Percentiles rank a stretch among this genome's conserved stretches.
Evolutionary conservation across 1,284 basidiomycete genomes (phyloP).

Genomic region (Cerrena zonata): DNA sequence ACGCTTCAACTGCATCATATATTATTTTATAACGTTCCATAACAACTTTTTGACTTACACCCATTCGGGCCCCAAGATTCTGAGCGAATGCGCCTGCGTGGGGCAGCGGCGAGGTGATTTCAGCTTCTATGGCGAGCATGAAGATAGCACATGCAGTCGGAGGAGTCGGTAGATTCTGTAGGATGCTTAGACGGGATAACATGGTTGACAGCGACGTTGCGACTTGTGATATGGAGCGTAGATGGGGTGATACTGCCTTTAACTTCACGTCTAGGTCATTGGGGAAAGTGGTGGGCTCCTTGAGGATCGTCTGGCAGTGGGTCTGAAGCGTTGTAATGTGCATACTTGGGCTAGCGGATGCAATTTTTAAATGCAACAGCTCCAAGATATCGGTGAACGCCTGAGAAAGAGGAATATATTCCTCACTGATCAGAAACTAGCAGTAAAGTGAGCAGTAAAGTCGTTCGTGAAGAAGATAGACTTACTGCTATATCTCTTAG

Average conservation of each 20-base stretch:
- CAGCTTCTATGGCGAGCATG: slow-evolving; percentile 67
- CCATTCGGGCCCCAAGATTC: slow-evolving; percentile 46
- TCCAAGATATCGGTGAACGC: slow-evolving; percentile 48
- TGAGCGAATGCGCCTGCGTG: slow-evolving; percentile 50
- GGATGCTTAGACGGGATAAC: slow-evolving; percentile 24
- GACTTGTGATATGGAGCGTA: slow-evolving; percentile 45
- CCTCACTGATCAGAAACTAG: slow-evolving; percentile 49
- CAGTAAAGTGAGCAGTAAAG: slow-evolving; percentile 14
- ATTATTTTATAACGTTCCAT: slow-evolving; percentile 64
- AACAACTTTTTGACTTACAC: slow-evolving; percentile 47
- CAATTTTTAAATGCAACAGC: slow-evolving; percentile 41
- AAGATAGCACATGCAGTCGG: slow-evolving; percentile 64
- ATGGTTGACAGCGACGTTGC: slow-evolving; percentile 52
- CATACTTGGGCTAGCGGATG: slow-evolving; percentile 37
- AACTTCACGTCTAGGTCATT: slow-evolving; percentile 35
- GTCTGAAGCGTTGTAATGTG: slow-evolving; percentile 43
- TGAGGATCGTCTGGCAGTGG: slow-evolving; percentile 24
- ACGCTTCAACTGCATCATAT: slow-evolving; percentile 52
- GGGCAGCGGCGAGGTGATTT: slow-evolving; percentile 48
- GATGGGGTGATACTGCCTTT: slow-evolving; percentile 30
- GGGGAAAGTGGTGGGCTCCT: slow-evolving; percentile 30
- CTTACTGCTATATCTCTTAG: slow-evolving; percentile 60
- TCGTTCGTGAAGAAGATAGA: slow-evolving; percentile 18
- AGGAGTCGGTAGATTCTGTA: slow-evolving; percentile 32
- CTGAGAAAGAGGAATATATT: slow-evolving; percentile 47